phyloP scores from a whole-genome alignment of 2,329 filamentous ascomycete species.

The Pseudocercospora cruenta region DNA sequence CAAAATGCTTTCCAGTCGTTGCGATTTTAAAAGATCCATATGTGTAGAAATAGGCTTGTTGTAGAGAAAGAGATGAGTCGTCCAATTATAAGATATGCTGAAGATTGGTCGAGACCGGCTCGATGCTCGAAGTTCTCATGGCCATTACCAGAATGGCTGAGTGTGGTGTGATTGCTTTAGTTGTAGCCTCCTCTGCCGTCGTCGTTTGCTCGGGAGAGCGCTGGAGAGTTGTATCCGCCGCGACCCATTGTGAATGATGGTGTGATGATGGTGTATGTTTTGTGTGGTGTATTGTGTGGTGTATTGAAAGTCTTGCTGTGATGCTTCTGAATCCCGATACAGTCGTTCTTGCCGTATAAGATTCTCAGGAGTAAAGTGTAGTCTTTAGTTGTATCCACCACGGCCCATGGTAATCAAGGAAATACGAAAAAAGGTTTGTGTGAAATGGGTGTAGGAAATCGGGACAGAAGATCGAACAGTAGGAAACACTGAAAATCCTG shows the following conservation, averaged over 20 bases:
- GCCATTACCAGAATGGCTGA: conserved; percentile 16
- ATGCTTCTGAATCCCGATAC: not conserved
- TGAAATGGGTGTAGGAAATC: conserved; percentile 14
- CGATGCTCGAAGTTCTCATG: not conserved
- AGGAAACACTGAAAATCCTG: conserved; percentile 18
- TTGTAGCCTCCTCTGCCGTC: conserved; percentile 3
- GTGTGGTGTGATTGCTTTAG: not conserved
- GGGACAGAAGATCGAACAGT: conserved; percentile 5
- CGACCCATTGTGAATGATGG: conserved; percentile 40
- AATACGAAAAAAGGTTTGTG: conserved; percentile 15
- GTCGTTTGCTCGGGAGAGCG: conserved; percentile 8
- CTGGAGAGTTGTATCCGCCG: conserved; percentile 48
- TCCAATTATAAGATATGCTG: conserved; percentile 13
- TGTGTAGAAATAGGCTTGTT: not conserved
- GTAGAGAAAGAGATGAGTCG: conserved; percentile 1
- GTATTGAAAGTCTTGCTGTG: conserved; percentile 12
- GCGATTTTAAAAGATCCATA: not conserved
- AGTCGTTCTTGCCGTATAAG: conserved; percentile 3
- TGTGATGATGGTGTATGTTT: conserved; percentile 7
- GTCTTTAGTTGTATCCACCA: conserved; percentile 48
- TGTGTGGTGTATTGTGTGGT: no score
- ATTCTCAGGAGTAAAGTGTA: conserved; percentile 9
- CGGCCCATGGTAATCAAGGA: conserved; percentile 40
- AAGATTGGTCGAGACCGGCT: conserved; percentile 23
- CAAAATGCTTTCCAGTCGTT: not conserved